A percentile compares a stretch with the other conserved stretches of the same genome.
Evolutionary conservation across 441 rosid species (phyloP).

Genomic region (Omphalea diandra): DNA sequence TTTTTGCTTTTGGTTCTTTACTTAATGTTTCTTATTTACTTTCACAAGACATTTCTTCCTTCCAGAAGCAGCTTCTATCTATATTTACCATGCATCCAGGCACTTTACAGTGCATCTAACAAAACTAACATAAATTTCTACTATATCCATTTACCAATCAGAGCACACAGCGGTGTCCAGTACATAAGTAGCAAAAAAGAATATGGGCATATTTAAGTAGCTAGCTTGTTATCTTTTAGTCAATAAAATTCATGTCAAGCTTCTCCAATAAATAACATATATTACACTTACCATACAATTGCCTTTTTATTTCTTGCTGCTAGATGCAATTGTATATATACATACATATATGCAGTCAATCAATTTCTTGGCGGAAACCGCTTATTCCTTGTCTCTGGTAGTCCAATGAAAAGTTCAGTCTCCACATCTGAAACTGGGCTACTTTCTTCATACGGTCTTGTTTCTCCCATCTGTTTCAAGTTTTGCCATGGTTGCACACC

Average conservation of each 20-base stretch:
- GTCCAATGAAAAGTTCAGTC: slow-evolving; percentile 83
- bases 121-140: no score
- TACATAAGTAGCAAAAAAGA: not conserved
- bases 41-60: no score
- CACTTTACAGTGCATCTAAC: no score
- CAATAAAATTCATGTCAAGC: not conserved
- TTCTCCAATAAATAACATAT: not conserved
- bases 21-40: no score
- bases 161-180: no score
- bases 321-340: no score
- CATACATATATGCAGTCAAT: no score
- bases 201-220: not conserved
- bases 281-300: slow-evolving; percentile 5
- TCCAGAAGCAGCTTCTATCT: no score
- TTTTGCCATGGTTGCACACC: slow-evolving; percentile 23
- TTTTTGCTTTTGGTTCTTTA: no score
- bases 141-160: no score
- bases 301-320: no score
- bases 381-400: slow-evolving; percentile 44
- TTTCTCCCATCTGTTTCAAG: slow-evolving; percentile 22
- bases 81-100: no score
- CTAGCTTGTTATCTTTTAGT: not conserved
- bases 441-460: slow-evolving; percentile 32
- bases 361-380: slow-evolving; percentile 18
- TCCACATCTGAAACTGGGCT: slow-evolving; percentile 76